These are phyloP conservation scores for Xylaria nigripes DNA, from an alignment of 495 filamentous ascomycete species.

Conservation along the genomic window DNA sequence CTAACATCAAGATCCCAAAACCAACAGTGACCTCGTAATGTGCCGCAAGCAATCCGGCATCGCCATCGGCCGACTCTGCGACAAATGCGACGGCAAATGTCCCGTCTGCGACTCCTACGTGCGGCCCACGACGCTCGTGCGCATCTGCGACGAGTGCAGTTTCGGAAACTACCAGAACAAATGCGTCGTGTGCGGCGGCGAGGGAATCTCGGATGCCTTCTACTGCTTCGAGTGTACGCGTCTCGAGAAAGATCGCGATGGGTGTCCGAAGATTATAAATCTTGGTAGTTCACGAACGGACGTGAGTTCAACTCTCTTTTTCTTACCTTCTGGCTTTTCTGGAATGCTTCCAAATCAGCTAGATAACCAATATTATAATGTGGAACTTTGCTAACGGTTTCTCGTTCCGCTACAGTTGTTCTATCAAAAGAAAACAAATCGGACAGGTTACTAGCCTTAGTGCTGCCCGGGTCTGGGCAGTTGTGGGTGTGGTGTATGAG, in stretches of 20 bases:
- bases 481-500: slow-evolving; percentile 1
- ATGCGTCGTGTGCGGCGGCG: slow-evolving; percentile 96
- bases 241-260: slow-evolving; percentile 93
- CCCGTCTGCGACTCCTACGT: slow-evolving; percentile 99
- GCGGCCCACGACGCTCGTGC: slow-evolving; percentile 89
- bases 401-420: slow-evolving; percentile 29
- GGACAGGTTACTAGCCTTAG: slow-evolving; percentile 35
- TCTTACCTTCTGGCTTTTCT: not conserved
- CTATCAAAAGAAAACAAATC: slow-evolving; percentile 49
- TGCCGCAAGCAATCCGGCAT: slow-evolving; percentile 98
- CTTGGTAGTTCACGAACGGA: slow-evolving; percentile 91
- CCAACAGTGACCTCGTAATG: slow-evolving; percentile 97
- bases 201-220: slow-evolving; percentile 98
- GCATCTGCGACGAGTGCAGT: slow-evolving; percentile 98
- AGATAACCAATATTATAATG: not conserved
- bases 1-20: slow-evolving; percentile 20
- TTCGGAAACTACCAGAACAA: slow-evolving; percentile 99
- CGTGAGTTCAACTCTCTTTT: slow-evolving; percentile 53
- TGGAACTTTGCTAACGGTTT: slow-evolving; percentile 19
- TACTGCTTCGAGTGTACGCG: slow-evolving; percentile 99
- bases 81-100: slow-evolving; percentile 99
- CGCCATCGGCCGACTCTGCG: slow-evolving; percentile 96
- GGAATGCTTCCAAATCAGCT: not conserved
- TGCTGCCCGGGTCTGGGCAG: slow-evolving; percentile 36
- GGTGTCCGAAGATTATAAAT: slow-evolving; percentile 99